Percentiles rank a stretch among this genome's conserved stretches.
Conservation (phyloP, 2,329 filamentous ascomycete species). For the Aspergillus brasiliensis region DNA sequence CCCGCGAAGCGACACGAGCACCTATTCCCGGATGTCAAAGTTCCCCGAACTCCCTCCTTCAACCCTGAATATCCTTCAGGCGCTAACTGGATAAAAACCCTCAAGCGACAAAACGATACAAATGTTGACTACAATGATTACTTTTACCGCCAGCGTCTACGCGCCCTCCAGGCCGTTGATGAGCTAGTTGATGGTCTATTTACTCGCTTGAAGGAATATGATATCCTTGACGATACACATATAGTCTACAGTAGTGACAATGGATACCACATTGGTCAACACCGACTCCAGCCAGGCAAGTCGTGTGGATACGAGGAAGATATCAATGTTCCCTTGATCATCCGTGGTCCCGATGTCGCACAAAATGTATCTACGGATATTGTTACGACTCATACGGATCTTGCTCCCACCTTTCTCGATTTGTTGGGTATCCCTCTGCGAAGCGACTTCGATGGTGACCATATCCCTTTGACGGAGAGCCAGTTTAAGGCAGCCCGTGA, state of each 20-base stretch:
- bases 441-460: not conserved
- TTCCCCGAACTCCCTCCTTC: constrained; percentile 65
- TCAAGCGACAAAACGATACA: constrained; percentile 46
- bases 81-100: constrained; percentile 46
- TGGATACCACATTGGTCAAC: constrained; percentile 60
- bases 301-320: constrained; percentile 59
- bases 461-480: not conserved
- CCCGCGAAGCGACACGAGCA: constrained; percentile 61
- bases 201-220: constrained; percentile 37
- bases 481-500: not conserved
- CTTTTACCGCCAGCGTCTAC: constrained; percentile 51
- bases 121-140: constrained; percentile 53
- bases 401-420: not conserved
- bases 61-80: constrained; percentile 58
- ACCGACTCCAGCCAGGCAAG: constrained; percentile 59
- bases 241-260: constrained; percentile 63
- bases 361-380: constrained; percentile 40
- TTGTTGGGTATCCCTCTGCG: not conserved
- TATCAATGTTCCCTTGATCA: constrained; percentile 58
- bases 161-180: constrained; percentile 54
- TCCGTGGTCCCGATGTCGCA: constrained; percentile 58
- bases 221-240: constrained; percentile 52
- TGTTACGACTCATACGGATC: constrained; percentile 59
- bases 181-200: constrained; percentile 53
- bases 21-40: constrained; percentile 61